Evolutionary conservation across 371 early-diverging fungal genomes (phyloP).

Genomic region (Saksenaea vasiformis): DNA sequence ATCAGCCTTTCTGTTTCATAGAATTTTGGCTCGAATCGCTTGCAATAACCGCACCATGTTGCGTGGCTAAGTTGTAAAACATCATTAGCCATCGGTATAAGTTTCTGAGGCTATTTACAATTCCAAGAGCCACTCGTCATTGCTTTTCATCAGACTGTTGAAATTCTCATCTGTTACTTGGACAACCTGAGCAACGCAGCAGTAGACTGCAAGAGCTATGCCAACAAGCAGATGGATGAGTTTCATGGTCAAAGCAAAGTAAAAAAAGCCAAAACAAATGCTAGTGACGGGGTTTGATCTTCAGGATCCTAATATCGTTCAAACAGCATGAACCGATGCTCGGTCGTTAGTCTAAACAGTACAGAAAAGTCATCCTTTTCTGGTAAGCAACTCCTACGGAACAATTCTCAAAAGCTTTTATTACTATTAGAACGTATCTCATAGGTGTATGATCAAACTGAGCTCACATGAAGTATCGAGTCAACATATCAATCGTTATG

Average conservation of each 20-base stretch:
- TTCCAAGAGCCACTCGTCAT: constrained; percentile 46
- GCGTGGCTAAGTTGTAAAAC: constrained; percentile 33
- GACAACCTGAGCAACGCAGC: constrained; percentile 22
- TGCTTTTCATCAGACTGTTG: constrained; percentile 19
- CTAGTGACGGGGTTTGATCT: neutral
- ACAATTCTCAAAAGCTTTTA: too few relatives aligned
- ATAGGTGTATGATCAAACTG: too few relatives aligned
- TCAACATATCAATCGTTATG: too few relatives aligned
- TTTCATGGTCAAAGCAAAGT: neutral
- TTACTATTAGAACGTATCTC: too few relatives aligned
- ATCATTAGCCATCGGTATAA: neutral
- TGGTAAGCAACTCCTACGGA: too few relatives aligned
- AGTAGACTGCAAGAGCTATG: neutral
- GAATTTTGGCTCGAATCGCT: constrained; percentile 32
- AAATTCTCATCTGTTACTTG: constrained; percentile 43
- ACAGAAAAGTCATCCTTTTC: too few relatives aligned
- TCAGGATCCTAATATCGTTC: too few relatives aligned
- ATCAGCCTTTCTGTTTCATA: constrained; percentile 29
- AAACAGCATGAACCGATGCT: too few relatives aligned
- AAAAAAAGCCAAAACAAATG: neutral
- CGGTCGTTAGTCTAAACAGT: too few relatives aligned
- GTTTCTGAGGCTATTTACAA: constrained; percentile 29
- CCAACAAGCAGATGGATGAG: neutral
- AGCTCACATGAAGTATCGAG: too few relatives aligned
- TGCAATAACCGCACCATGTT: constrained; percentile 50